Base-by-base conservation (phyloP, 2,329 filamentous ascomycete genomes). In the Lizonia empirigonia region DNA sequence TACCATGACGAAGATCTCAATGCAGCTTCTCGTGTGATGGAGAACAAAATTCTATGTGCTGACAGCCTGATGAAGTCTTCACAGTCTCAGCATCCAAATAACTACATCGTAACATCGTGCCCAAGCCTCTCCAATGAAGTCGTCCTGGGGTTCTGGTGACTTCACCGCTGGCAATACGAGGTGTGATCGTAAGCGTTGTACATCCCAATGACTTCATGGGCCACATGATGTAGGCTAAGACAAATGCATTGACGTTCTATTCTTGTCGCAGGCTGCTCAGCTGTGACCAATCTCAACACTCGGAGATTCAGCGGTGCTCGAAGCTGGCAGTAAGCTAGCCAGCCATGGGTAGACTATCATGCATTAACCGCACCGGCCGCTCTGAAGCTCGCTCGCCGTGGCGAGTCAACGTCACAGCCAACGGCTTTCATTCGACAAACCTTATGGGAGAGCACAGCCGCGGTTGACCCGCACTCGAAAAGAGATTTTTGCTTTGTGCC, bases 241-340 rank as follows among this genome's bases (percentile, higher is more conserved):
- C 35, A 30, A 13, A 12, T 15, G 27, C 15, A 15, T 39, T 27
- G 18, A 32, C 15, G n/a, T 40, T 52, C 49, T 52, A 52, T 52
- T 52, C 41, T 46, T 41, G 49, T 46, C 42, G 40, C 16, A 18
- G 19, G 18, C 19, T 26, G 26, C 12, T 30, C 13, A 2, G 5
- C 18, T 42, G 36, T 35, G 32, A 27, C 49, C 49, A 52, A 52
- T 46, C 49, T 46, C 13, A 42, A 46, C 41, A 10, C 32, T 41
- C 42, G 42, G 49, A 42, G 5, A 24, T 32, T 34, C 30, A 37
- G 27, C 20, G 18, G 40, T 6, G 9, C 12, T 16, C 23, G 0
- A 9, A 30, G 15, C 18, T 35, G 24, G 41, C 30, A 36, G 19
- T 16, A 12, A 2, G 30, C 36, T 51, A 52, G 27, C 49, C 33